Evolutionary conservation across 169 alveolate genomes (phyloP).

Genomic region (Cystoisospora suis): DNA sequence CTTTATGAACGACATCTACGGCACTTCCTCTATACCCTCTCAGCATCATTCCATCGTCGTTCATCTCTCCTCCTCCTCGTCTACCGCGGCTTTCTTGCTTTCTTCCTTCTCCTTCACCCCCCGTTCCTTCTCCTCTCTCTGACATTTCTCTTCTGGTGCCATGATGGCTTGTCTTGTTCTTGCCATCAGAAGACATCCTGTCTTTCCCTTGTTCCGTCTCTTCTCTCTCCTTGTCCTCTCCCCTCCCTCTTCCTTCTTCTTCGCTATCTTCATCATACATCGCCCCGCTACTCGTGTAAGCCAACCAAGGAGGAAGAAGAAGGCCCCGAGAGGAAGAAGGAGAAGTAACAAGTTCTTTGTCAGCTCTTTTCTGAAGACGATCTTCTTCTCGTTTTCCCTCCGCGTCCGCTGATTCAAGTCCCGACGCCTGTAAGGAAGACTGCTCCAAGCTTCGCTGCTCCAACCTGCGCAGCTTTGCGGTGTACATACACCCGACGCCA

Average conservation of each 20-base stretch:
- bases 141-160: not conserved
- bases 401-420: not conserved
- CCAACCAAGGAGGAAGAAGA: conserved; percentile 51
- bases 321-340: not conserved
- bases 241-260: not conserved
- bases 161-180: not conserved
- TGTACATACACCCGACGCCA: conserved; percentile 18
- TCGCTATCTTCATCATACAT: conserved; percentile 27
- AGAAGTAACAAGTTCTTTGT: too few relatives aligned
- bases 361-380: not conserved
- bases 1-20: conserved; percentile 8
- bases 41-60: not conserved
- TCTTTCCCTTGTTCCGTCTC: not conserved
- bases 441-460: not conserved
- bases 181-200: too few relatives aligned
- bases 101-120: not conserved
- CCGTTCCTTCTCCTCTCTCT: not conserved
- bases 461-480: conserved; percentile 16
- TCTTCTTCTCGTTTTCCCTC: not conserved
- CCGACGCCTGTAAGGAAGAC: not conserved
- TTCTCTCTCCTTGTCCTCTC: not conserved
- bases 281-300: conserved; percentile 36
- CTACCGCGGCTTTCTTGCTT: not conserved
- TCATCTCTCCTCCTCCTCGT: not conserved
- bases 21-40: not conserved